A percentile compares a stretch with the other conserved stretches of the same genome.
These are phyloP conservation scores for Chlorella sp. DNA, from an alignment of 139 green algal species.

Conservation along the genomic window DNA sequence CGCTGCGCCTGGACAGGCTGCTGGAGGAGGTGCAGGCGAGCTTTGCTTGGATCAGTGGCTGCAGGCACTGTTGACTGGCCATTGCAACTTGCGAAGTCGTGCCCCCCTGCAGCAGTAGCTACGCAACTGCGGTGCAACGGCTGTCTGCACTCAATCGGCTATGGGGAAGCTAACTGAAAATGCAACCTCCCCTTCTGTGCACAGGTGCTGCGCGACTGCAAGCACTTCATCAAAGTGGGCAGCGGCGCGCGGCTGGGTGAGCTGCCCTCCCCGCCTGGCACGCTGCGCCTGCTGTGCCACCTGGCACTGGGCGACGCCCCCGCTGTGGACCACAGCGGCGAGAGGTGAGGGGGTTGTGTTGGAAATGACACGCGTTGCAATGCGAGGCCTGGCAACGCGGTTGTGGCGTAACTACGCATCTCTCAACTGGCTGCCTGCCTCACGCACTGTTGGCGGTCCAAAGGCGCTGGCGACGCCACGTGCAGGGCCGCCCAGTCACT, in stretches of 20 bases:
- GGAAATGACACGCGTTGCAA: no score
- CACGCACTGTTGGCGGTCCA: no score
- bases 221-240: constrained; percentile 92
- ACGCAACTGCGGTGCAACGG: no score
- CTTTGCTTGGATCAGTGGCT: neutral
- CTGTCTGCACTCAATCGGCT: no score
- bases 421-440: no score
- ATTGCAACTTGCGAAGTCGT: no score
- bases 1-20: constrained; percentile 26
- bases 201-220: constrained; percentile 81
- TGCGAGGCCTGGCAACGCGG: no score
- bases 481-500: no score
- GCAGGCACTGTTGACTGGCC: neutral
- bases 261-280: neutral
- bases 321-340: constrained; percentile 3
- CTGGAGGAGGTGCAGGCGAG: constrained; percentile 33
- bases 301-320: neutral
- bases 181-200: neutral
- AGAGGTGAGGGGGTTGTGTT: neutral
- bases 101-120: no score
- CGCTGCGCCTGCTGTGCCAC: constrained; percentile 29
- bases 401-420: no score
- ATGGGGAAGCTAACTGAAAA: no score
- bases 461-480: no score
- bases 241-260: constrained; percentile 36